Base-by-base conservation (phyloP, 2,329 filamentous ascomycete genomes). In the Didymella exigua region DNA sequence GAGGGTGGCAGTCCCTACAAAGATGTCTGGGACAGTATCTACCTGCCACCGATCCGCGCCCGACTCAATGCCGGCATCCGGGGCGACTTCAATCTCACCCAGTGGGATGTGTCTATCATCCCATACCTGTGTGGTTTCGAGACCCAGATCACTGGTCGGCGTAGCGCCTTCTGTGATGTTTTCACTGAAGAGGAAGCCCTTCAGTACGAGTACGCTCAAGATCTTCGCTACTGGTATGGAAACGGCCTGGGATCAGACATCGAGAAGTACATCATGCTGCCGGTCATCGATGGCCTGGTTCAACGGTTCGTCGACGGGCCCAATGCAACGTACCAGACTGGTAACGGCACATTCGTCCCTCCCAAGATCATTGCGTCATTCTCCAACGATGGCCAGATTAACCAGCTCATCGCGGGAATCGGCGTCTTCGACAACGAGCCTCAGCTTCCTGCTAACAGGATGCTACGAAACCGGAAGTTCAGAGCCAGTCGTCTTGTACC, bases 41-140 rank as follows among this genome's bases (percentile, higher is more conserved):
- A 82, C 67, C 75, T 84, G 0, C 83, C 84, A 0, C 78, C 79
- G 0, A 81, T 85, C 61, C 77, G 77, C 53, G 71, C 78, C 21
- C 81, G 86, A 3, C 74, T 89, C 41, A 83, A 87, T 60, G 65
- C 72, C 5, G 67, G 84, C 29, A 78, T 88, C 27, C 63, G 72
- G 0, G 85, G 86, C 1, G 76, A 80, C 33, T 78, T 89, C 29
- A 81, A 79, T 1, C 78, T 89, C 29, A 80, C 78, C 0, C 74
- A 80, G 27, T 73, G 71, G 1, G 84, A 89, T 53, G 76, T 86
- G 36, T 77, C 75, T 7, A 80, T 82, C 38, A 85, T 89, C 44
- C 86, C 86, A 0, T 89, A 89, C 62, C 78, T 89, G n/a, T 90
- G 87, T 62, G 87, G 86, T 4, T 90, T 88, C 55, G 87, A 90